A percentile compares a stretch with the other conserved stretches of the same genome.
These are phyloP conservation scores for Ceratobasidium sp. DNA, from an alignment of 1,284 basidiomycete species.

Conservation along the genomic window DNA sequence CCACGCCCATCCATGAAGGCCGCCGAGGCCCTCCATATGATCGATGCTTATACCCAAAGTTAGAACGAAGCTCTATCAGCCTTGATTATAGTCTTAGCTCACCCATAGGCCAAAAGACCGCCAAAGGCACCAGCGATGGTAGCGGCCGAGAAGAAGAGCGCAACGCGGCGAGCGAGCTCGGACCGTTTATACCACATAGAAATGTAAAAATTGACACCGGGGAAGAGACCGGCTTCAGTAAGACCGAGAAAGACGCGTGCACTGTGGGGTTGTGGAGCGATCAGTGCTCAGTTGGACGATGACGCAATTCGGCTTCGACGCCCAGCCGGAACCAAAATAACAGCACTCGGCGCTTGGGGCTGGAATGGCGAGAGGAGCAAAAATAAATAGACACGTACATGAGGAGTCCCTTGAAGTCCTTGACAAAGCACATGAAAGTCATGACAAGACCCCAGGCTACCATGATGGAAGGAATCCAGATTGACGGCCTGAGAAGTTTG, in stretches of 20 bases:
- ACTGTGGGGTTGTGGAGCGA: background rate
- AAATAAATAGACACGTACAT: conserved; percentile 15
- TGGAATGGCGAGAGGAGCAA: background rate
- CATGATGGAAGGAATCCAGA: conserved; percentile 45
- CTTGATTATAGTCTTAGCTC: background rate
- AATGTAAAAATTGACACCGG: conserved; percentile 53
- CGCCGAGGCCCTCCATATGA: conserved; percentile 40
- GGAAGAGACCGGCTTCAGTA: conserved; percentile 49
- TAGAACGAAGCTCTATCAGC: background rate
- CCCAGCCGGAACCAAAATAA: conserved; percentile 15
- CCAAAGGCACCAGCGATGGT: conserved; percentile 52
- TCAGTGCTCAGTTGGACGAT: background rate
- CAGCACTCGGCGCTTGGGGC: background rate
- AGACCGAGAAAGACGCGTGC: conserved; percentile 42
- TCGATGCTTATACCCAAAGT: conserved; percentile 29
- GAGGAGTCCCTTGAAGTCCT: conserved; percentile 50
- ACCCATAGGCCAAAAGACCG: conserved; percentile 40
- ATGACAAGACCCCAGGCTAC: conserved; percentile 53
- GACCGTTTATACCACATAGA: conserved; percentile 52
- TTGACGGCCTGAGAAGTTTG: conserved; percentile 39
- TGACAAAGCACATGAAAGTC: conserved; percentile 52
- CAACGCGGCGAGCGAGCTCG: conserved; percentile 49
- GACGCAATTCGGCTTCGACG: background rate
- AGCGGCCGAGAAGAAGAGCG: conserved; percentile 56
- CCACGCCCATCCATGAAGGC: conserved; percentile 42